Conservation (phyloP, 768 basidiomycete species). For the Pisolithus orientalis region DNA sequence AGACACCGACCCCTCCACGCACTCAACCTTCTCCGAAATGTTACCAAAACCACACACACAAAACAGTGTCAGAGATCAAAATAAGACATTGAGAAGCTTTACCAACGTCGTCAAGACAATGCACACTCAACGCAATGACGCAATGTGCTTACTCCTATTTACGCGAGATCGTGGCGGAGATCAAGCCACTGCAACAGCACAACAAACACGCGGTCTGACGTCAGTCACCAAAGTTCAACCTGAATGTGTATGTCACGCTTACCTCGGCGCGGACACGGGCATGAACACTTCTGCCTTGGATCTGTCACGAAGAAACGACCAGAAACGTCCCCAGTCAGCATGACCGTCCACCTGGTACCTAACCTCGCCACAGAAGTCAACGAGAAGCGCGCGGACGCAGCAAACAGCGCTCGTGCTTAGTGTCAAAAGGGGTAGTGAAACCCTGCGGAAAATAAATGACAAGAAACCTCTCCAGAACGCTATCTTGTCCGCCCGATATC, state of each 20-base stretch:
- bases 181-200: constrained; percentile 44
- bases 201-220: constrained; percentile 20
- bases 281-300: constrained; percentile 80
- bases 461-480: too few species aligned
- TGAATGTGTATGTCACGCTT: constrained; percentile 24
- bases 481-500: too few species aligned
- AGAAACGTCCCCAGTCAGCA: neutral
- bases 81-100: neutral
- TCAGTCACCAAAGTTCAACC: constrained; percentile 11
- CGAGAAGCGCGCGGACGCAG: too few species aligned
- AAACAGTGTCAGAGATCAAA: too few species aligned
- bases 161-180: constrained; percentile 52
- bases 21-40: neutral
- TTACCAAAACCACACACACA: too few species aligned
- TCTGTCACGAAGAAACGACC: constrained; percentile 30
- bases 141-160: constrained; percentile 28
- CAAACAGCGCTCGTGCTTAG: too few species aligned
- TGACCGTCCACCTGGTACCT: neutral
- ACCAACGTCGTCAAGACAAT: constrained; percentile 28
- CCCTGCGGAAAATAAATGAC: too few species aligned
- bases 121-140: constrained; percentile 19
- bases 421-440: too few species aligned
- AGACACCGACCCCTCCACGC: neutral
- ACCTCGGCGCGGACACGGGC: constrained; percentile 85
- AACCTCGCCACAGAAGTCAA: too few species aligned